phyloP scores from a whole-genome alignment of 768 basidiomycete genomes.

The Leucocoprinus sp. region DNA sequence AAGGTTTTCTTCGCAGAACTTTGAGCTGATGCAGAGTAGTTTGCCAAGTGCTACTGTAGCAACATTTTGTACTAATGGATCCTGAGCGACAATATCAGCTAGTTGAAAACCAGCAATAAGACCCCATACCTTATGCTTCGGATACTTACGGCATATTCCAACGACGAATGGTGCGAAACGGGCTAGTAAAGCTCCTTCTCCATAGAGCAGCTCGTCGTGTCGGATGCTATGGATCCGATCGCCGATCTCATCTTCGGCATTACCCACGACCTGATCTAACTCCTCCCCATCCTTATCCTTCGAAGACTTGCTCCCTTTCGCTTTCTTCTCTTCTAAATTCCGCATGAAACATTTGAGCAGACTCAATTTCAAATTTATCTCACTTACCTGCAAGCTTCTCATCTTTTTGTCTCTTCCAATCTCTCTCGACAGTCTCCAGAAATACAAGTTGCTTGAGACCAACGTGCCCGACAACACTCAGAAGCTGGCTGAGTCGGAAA shows the following conservation, averaged over 20 bases:
- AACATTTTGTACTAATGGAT: slow-evolving; percentile 75
- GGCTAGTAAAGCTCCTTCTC: slow-evolving; percentile 70
- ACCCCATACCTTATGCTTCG: slow-evolving; percentile 72
- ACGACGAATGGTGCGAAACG: slow-evolving; percentile 87
- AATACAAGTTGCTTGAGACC: slow-evolving; percentile 98
- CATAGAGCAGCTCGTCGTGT: slow-evolving; percentile 84
- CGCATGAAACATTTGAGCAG: neutral
- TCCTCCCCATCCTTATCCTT: slow-evolving; percentile 75
- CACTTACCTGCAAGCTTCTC: slow-evolving; percentile 68
- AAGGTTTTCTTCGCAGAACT: slow-evolving; percentile 89
- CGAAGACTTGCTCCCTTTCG: slow-evolving; percentile 24
- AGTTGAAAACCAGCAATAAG: neutral
- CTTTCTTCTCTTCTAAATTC: slow-evolving; percentile 50
- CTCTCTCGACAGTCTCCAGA: slow-evolving; percentile 89
- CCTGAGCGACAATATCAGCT: slow-evolving; percentile 37
- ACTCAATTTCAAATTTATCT: neutral
- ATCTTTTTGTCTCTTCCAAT: slow-evolving; percentile 95
- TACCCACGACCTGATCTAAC: slow-evolving; percentile 94
- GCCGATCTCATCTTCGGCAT: slow-evolving; percentile 97
- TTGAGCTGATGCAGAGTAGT: slow-evolving; percentile 90
- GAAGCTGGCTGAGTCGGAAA: slow-evolving; percentile 85
- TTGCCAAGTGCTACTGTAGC: slow-evolving; percentile 90
- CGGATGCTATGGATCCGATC: slow-evolving; percentile 79
- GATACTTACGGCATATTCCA: slow-evolving; percentile 84
- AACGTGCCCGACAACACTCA: slow-evolving; percentile 94